Base-by-base conservation (phyloP, 768 basidiomycete genomes). In the Rubroboletus satanas region DNA sequence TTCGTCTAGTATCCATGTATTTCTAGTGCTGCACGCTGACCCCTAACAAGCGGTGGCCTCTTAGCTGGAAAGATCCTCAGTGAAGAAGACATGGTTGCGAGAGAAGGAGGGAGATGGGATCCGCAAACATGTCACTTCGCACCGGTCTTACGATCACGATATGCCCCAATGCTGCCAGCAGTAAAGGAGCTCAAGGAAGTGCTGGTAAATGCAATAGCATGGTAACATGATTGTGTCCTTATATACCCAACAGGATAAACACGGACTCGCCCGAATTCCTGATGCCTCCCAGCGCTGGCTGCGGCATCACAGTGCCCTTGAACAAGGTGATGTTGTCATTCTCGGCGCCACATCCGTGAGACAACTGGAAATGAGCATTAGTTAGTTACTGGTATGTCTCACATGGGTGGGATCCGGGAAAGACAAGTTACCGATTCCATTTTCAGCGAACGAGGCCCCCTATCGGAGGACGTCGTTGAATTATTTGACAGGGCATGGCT, bases 331-430 rank as follows among this genome's bases (percentile, higher is more conserved):
- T 58, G 62, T 55, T 38, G 64, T 77, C 60, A 68, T 78, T 52
- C 66, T 79, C 51, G 74, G 75, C 14, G 75, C 74, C 10, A 60
- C 67, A 45, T 67, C 64, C 5, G 57, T 66, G 47, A 59, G 63
- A 48, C 75, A 78, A 39, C 58, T 79, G 31, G 73, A 75, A 64
- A 60, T 56, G 37, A 59, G 59, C 46, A 49, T 60, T 3, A 32
- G 9, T 11, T 31, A 56, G 9, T 11, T 31, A 56, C 2, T 55
- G 54, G 60, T 59, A 54, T 52, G 59, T 64, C 50, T 57, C 52
- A 48, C 31, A 54, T 14, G 29, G 36, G 3, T 9, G 10, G 7
- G 5, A 14, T n/a, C 14, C 28, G 42, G 45, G 38, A 23, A 45
- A 14, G 28, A 17, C 26, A 9, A 33, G 35, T 49, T 11, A 29